Evolutionary conservation across 306 rosid species (phyloP), one percentile per base, ranked within the genome.

Genomic region (Medicago ruthenica): DNA sequence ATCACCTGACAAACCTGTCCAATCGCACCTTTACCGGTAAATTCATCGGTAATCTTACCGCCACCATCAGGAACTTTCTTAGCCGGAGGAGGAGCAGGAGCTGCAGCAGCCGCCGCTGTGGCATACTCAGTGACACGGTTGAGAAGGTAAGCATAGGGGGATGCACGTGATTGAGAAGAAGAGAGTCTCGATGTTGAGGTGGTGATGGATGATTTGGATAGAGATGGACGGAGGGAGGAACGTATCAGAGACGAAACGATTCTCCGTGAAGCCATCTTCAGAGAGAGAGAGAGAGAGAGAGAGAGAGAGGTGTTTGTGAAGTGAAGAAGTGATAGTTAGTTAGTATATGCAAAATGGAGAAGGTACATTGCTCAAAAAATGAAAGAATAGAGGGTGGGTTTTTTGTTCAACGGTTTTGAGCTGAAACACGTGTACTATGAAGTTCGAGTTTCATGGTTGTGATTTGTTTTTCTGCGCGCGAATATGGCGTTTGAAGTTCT

Each of bases 1-100:
- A 94, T 94, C 68, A 94, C 95, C 86, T 90, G 97, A 80, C 97
- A 94, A 39, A 94, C 94, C 17, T 94, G 84, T 6, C 98, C 98
- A 80, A 92, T 82, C 78, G 98, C 8, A 7, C 98, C 98, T 8
- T 90, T 88, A 0, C 98, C 97, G 1, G 96, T 90, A 81, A 65
- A 85, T 57, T 94, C 98, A 7, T 94, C 98, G 1, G 89, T 77
- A 73, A 94, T 87, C 82, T 92, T 94, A 0, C 96, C 97, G 0
- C 82, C 86, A 0, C 83, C 84, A 0, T 74, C 87, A 5, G 79
- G 62, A 1, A 79, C 88, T 86, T 79, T 86, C 17, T 79, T 63
- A 1, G 71, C 15, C 1, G 88, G 85, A 10, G 91, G 69, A 0
- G 89, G 65, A 22, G 54, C 8, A 1, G 91, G 11, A 16, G 91